Evolutionary conservation across 345 rosid species (phyloP).

Genomic region (Hypericum androsaemum): DNA sequence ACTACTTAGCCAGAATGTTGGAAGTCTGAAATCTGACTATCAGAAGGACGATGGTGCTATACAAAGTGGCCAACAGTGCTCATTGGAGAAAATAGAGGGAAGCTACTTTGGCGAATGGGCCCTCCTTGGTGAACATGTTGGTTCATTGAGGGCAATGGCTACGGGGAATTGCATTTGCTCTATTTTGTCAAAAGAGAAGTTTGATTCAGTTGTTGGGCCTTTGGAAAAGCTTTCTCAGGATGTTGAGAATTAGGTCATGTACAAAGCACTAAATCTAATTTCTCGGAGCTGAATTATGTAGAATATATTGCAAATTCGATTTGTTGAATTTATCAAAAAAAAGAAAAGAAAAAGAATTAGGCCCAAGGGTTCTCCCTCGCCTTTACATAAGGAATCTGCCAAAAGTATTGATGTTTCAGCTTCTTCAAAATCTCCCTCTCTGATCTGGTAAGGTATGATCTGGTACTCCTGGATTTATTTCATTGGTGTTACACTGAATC

Average conservation of each 20-base stretch:
- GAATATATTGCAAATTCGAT: not conserved
- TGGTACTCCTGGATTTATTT: not conserved
- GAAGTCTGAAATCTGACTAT: conserved; percentile 53
- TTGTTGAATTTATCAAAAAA: not conserved
- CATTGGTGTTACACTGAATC: no score
- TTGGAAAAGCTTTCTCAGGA: conserved; percentile 54
- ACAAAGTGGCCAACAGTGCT: conserved; percentile 27
- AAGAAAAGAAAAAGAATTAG: no score
- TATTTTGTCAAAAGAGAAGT: conserved; percentile 73
- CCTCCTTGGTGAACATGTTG: conserved; percentile 63
- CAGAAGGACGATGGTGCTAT: conserved; percentile 27
- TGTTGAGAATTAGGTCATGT: conserved; percentile 47
- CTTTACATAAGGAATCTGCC: conserved; percentile 33
- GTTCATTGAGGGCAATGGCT: conserved; percentile 70
- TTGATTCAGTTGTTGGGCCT: conserved; percentile 75
- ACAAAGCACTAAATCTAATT: not conserved
- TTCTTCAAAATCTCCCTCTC: conserved; percentile 19
- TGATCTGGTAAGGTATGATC: conserved; percentile 48
- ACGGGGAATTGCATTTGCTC: conserved; percentile 73
- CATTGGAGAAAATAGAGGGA: conserved; percentile 79
- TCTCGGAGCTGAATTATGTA: no score
- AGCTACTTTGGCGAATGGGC: conserved; percentile 96
- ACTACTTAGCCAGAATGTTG: conserved; percentile 42
- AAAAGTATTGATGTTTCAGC: conserved; percentile 35
- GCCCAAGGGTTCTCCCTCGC: conserved; percentile 46